Conservation (phyloP, 192 early-diverging fungal genomes). For the Entophlyctis luteolus region DNA sequence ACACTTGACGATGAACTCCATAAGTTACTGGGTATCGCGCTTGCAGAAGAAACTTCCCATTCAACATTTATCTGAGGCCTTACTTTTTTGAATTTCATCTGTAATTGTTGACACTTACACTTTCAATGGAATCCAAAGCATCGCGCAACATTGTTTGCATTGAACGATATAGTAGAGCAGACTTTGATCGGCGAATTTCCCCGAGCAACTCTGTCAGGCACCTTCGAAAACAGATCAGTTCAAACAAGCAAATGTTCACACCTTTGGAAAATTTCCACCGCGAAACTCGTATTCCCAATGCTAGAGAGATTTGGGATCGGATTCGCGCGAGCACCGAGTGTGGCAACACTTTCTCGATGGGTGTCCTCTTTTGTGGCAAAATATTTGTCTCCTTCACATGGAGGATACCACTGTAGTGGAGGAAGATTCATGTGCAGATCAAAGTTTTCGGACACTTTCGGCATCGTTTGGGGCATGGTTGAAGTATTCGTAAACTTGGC, state of each 20-base stretch:
- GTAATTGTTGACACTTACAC: background rate
- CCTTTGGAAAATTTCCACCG: conserved; percentile 11
- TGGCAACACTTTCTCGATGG: no score
- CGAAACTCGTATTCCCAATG: no score
- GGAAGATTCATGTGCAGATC: no score
- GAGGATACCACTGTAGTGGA: no score
- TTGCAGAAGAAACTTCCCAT: background rate
- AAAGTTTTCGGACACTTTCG: no score
- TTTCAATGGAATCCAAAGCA: background rate
- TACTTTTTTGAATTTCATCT: background rate
- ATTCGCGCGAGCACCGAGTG: no score
- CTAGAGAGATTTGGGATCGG: no score
- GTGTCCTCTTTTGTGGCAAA: no score
- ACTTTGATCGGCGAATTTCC: background rate
- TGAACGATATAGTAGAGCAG: background rate
- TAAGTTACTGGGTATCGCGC: background rate
- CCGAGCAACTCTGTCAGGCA: background rate
- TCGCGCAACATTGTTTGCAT: background rate
- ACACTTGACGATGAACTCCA: conserved; percentile 1
- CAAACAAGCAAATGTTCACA: background rate
- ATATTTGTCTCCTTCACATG: no score
- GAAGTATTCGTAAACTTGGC: no score
- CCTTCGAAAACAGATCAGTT: background rate
- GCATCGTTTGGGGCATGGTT: no score
- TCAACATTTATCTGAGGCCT: background rate